Conservation (phyloP, 371 early-diverging fungal genomes). For the Mortierella sp. region DNA sequence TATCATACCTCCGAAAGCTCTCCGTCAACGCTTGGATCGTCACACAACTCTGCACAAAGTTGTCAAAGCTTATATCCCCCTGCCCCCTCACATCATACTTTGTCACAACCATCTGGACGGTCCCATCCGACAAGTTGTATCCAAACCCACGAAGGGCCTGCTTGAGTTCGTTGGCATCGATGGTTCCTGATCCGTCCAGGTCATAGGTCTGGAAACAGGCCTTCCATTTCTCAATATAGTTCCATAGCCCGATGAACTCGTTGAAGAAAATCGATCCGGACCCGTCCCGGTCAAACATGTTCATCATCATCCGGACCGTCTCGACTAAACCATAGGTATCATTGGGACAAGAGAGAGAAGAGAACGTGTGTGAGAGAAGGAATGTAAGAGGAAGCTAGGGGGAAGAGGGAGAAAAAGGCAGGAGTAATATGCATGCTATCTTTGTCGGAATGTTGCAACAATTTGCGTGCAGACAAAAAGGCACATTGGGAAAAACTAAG, state of each 20-base stretch:
- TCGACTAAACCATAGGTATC: slow-evolving; percentile 34
- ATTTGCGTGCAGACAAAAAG: no score
- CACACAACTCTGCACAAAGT: slow-evolving; percentile 87
- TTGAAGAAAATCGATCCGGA: slow-evolving; percentile 81
- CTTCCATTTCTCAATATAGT: slow-evolving; percentile 82
- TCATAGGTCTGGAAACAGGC: slow-evolving; percentile 87
- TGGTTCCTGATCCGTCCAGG: slow-evolving; percentile 80
- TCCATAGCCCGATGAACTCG: slow-evolving; percentile 85
- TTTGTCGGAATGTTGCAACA: background rate
- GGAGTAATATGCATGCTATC: background rate
- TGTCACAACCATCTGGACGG: slow-evolving; percentile 68
- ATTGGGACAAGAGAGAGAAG: background rate
- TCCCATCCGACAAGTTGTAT: slow-evolving; percentile 57
- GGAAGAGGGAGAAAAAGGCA: background rate
- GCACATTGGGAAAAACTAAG: background rate
- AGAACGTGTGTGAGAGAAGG: background rate
- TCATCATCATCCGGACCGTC: slow-evolving; percentile 62
- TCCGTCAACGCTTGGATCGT: slow-evolving; percentile 84
- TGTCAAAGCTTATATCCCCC: slow-evolving; percentile 84
- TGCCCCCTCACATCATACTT: slow-evolving; percentile 83
- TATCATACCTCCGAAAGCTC: slow-evolving; percentile 81
- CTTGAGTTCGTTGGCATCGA: slow-evolving; percentile 79
- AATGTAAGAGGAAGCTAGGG: background rate
- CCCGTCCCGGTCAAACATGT: slow-evolving; percentile 72
- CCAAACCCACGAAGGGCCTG: slow-evolving; percentile 84